A percentile compares a stretch with the other conserved stretches of the same genome.
Evolutionary conservation across 805 yeast genomes (phyloP).

Genomic region (Candida railenensis): DNA sequence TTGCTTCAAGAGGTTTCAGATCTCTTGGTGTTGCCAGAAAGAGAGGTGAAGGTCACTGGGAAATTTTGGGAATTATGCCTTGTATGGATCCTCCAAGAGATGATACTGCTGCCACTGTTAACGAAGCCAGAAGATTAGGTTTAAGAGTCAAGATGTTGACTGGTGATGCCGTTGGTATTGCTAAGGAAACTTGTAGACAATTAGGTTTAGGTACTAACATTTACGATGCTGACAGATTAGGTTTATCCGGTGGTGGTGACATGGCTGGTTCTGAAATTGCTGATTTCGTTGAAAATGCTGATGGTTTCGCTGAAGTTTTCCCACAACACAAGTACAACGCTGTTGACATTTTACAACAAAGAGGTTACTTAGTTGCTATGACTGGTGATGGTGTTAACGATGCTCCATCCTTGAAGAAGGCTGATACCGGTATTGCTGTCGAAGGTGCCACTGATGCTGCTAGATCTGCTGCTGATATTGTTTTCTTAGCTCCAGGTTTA

Average conservation of each 20-base stretch:
- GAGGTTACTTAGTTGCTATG: constrained; percentile 98
- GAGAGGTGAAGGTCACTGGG: constrained; percentile 99
- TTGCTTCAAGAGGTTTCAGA: constrained; percentile 98
- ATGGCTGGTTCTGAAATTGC: constrained; percentile 97
- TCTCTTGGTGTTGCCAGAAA: constrained; percentile 98
- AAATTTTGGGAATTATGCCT: constrained; percentile 96
- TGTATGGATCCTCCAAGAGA: constrained; percentile 99
- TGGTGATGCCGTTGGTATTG: constrained; percentile 99
- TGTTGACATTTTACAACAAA: constrained; percentile 90
- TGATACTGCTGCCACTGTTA: constrained; percentile 92
- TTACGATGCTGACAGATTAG: constrained; percentile 94
- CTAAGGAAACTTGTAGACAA: constrained; percentile 97
- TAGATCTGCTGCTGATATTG: constrained; percentile 95
- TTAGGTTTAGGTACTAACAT: constrained; percentile 95
- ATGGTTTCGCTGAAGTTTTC: constrained; percentile 98
- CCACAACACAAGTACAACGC: constrained; percentile 97
- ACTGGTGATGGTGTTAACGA: constrained; percentile 99
- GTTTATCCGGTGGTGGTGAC: constrained; percentile 91
- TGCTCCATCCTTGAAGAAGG: constrained; percentile 96
- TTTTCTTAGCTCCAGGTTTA: constrained; percentile 90
- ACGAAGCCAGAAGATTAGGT: constrained; percentile 89
- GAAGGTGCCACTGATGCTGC: constrained; percentile 98
- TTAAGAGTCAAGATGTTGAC: constrained; percentile 96
- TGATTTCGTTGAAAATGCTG: constrained; percentile 96
- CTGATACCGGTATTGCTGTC: constrained; percentile 90